phyloP scores from a whole-genome alignment of 2,329 filamentous ascomycete genomes.

The Emergomyces orientalis region DNA sequence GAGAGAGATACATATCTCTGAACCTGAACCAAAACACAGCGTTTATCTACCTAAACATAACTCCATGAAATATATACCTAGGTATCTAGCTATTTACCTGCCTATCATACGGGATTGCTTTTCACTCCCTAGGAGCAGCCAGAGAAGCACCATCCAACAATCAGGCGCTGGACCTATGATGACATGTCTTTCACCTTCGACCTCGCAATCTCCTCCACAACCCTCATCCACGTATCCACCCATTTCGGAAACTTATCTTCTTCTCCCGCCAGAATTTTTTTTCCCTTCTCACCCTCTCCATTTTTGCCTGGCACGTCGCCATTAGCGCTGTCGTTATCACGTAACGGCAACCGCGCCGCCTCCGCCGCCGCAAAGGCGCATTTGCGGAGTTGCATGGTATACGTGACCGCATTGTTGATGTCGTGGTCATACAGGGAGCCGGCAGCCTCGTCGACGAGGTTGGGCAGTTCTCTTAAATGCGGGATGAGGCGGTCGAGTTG shows the following conservation, averaged over 20 bases:
- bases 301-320: constrained; percentile 38
- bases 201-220: constrained; percentile 35
- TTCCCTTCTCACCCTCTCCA: constrained; percentile 45
- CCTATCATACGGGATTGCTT: neutral
- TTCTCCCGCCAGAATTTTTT: constrained; percentile 18
- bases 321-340: constrained; percentile 51
- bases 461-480: constrained; percentile 30
- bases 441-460: constrained; percentile 38
- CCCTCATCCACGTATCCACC: constrained; percentile 50
- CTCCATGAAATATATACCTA: too few species aligned
- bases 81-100: neutral
- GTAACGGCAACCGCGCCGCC: constrained; percentile 63
- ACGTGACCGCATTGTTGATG: constrained; percentile 25
- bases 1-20: too few species aligned
- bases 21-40: too few species aligned
- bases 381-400: constrained; percentile 26
- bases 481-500: constrained; percentile 30
- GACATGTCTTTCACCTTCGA: constrained; percentile 9
- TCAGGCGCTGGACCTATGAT: neutral
- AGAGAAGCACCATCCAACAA: neutral
- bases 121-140: neutral
- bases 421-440: constrained; percentile 38
- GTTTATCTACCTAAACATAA: too few species aligned
- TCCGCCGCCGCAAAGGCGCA: constrained; percentile 59
- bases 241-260: constrained; percentile 72